Evolutionary conservation across 306 rosid genomes (phyloP), one percentile per base, ranked within the genome.

Genomic region (Corylus avellana): DNA sequence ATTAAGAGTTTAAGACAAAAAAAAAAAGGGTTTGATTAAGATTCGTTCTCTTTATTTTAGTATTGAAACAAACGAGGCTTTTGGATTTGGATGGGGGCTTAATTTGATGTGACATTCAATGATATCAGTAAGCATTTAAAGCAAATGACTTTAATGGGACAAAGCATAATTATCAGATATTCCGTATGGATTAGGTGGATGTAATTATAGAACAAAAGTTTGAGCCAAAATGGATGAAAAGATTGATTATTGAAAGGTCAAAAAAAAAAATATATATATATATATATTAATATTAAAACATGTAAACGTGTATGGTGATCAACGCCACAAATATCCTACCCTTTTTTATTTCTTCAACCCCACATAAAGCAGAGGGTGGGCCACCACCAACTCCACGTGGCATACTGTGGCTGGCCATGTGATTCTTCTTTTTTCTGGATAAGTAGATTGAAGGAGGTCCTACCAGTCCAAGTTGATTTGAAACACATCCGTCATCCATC

Each of bases 231-330:
- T 42, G 46, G 46, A 42, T 42, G 0, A 35, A 18, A 3, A 18
- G 14, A 5, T 27, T 10, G 14, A 37, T 37, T 37, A 29, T 25
- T 47, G 39, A 59, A 8, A 6, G 18, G 13, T 42, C 49, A 37
- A 14, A 5, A 35, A 12, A 8, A 17, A 13, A 25, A 71, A 48
- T n/a, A n/a, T n/a, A n/a, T n/a, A n/a, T n/a, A n/a, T n/a, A n/a
- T n/a, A n/a, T n/a, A n/a, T n/a, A 22, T 22, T 22, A 22, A 22
- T 6, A 12, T 9, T 12, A 7, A 17, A 16, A 18, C 1, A 0
- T 63, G 74, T 2, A 73, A 57, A 73, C 79, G 76, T 55, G 83
- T 47, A 11, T 37, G 79, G 75, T 27, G 17, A 47, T 42, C 18
- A 55, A 10, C 67, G 53, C 72, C 16, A 13, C 25, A 17, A 73